These are phyloP conservation scores for Naganishia cerealis DNA, from an alignment of 1,284 basidiomycete genomes.

Conservation along the genomic window DNA sequence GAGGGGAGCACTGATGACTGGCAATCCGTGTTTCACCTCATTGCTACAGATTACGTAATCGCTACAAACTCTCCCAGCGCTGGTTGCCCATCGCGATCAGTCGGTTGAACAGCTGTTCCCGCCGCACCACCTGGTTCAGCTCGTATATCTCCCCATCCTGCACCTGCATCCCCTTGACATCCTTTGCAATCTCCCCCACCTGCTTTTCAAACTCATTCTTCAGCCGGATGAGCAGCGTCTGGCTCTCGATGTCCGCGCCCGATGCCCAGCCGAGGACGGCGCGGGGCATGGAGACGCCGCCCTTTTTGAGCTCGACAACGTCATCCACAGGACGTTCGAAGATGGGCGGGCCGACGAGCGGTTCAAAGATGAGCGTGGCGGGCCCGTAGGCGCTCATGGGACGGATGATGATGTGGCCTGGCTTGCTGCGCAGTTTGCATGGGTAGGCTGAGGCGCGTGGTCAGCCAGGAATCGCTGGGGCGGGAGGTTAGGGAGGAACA, in stretches of 20 bases:
- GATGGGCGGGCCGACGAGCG: slow-evolving; percentile 35
- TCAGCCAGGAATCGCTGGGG: neutral
- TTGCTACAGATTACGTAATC: no score
- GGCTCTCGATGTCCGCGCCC: slow-evolving; percentile 51
- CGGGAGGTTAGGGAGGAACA: neutral
- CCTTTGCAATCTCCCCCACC: slow-evolving; percentile 35
- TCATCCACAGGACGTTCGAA: slow-evolving; percentile 50
- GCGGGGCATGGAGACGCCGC: slow-evolving; percentile 52
- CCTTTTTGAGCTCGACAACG: slow-evolving; percentile 55
- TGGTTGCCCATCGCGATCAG: slow-evolving; percentile 53
- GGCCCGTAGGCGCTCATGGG: slow-evolving; percentile 38
- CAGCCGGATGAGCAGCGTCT: slow-evolving; percentile 50
- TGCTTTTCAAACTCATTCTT: slow-evolving; percentile 40
- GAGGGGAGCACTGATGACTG: no score
- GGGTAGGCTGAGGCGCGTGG: slow-evolving; percentile 47
- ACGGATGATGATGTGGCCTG: slow-evolving; percentile 51
- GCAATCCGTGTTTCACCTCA: no score
- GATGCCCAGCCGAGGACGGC: slow-evolving; percentile 54
- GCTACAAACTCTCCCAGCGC: slow-evolving; percentile 54
- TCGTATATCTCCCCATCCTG: slow-evolving; percentile 45
- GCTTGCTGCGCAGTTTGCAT: slow-evolving; percentile 47
- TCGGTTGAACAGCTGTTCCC: slow-evolving; percentile 55
- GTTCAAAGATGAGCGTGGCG: slow-evolving; percentile 46
- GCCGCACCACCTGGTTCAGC: slow-evolving; percentile 52
- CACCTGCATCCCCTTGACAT: slow-evolving; percentile 35